These are phyloP conservation scores for Tulasnella sp. DNA, from an alignment of 768 basidiomycete genomes.

Conservation along the genomic window DNA sequence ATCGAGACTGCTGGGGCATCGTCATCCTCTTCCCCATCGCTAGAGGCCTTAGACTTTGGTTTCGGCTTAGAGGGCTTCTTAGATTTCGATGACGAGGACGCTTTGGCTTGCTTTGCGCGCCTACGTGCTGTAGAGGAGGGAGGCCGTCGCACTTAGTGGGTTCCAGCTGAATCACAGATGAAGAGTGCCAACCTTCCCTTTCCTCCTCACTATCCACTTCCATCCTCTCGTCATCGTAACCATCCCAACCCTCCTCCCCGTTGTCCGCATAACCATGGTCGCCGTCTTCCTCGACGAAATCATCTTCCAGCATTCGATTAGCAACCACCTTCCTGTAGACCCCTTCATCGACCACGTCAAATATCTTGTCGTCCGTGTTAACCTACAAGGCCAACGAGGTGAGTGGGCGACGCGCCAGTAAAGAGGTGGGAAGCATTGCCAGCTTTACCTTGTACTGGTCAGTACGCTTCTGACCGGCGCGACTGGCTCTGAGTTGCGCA, in stretches of 20 bases:
- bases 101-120: slow-evolving; percentile 31
- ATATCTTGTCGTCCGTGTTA: slow-evolving; percentile 1
- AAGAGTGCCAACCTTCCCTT: slow-evolving; percentile 44
- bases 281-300: slow-evolving; percentile 95
- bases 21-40: not conserved
- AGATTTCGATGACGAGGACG: not conserved
- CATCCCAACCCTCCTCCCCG: slow-evolving; percentile 91
- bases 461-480: slow-evolving; percentile 18
- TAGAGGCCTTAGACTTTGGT: not conserved
- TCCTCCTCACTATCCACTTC: slow-evolving; percentile 45
- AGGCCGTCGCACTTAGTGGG: slow-evolving; percentile 7
- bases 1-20: not conserved
- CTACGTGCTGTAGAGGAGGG: slow-evolving; percentile 36
- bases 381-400: not conserved
- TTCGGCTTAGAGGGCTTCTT: not conserved
- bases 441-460: slow-evolving; percentile 5
- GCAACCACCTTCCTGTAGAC: slow-evolving; percentile 77
- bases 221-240: slow-evolving; percentile 26
- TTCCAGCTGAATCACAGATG: not conserved
- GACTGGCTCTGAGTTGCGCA: slow-evolving; percentile 13
- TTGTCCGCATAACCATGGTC: slow-evolving; percentile 88
- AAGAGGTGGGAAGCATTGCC: not conserved
- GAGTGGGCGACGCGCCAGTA: not conserved
- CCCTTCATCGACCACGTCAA: slow-evolving; percentile 31
- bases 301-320: slow-evolving; percentile 73